Conservation (phyloP, 305 asterid genomes). For the Euphrasia arctica region DNA sequence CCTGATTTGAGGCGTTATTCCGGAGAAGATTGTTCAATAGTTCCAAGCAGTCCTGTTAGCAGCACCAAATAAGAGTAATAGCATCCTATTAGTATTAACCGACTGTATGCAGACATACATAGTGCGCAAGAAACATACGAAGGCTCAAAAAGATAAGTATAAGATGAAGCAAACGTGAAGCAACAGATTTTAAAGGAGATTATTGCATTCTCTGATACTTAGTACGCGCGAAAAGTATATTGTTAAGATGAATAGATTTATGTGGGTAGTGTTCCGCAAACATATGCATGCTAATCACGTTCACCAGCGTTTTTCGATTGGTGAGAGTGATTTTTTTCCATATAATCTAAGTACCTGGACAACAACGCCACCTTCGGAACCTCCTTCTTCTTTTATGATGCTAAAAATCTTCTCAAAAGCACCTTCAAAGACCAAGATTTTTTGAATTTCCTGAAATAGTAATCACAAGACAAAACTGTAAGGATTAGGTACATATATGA, state of each 20-base stretch:
- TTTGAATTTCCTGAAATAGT: slow-evolving; percentile 82
- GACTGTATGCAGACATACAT: background rate
- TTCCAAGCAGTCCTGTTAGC: slow-evolving; percentile 83
- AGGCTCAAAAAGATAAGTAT: slow-evolving; percentile 8
- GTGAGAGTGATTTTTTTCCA: too few species aligned
- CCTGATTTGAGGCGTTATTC: slow-evolving; percentile 89
- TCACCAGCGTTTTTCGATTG: slow-evolving; percentile 4
- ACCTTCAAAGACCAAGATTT: slow-evolving; percentile 96
- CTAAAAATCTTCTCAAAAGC: slow-evolving; percentile 96
- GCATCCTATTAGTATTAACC: background rate
- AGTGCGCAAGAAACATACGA: background rate
- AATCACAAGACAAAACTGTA: slow-evolving; percentile 16
- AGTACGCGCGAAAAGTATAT: background rate
- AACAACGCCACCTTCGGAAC: slow-evolving; percentile 97
- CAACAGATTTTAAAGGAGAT: slow-evolving; percentile 2
- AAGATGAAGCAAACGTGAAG: background rate
- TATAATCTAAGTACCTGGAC: slow-evolving; percentile 52
- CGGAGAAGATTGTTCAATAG: slow-evolving; percentile 89
- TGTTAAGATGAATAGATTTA: too few species aligned
- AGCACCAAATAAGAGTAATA: slow-evolving; percentile 33
- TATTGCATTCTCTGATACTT: slow-evolving; percentile 3
- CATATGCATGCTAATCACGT: slow-evolving; percentile 3
- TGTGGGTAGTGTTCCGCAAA: slow-evolving; percentile 17
- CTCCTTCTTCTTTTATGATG: slow-evolving; percentile 91
- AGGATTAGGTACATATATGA: slow-evolving; percentile 1